These are phyloP conservation scores for Populus deltoides DNA, from an alignment of 345 rosid genomes.

Conservation along the genomic window DNA sequence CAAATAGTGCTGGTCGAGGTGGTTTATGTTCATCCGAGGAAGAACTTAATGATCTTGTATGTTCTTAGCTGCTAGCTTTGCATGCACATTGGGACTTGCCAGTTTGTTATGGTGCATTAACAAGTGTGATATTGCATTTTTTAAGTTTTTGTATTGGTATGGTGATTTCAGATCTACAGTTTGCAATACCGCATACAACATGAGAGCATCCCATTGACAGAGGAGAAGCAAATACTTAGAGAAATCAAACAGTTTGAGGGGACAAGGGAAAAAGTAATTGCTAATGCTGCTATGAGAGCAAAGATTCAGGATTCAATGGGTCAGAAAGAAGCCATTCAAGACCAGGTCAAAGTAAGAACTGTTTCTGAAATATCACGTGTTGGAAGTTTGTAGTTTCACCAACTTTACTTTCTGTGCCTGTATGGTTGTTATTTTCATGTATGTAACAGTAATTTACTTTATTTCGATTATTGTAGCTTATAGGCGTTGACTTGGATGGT, in stretches of 20 bases:
- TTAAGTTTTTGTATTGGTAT: slow-evolving; percentile 10
- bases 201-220: slow-evolving; percentile 79
- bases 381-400: slow-evolving; percentile 1
- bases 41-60: slow-evolving; percentile 77
- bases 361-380: neutral
- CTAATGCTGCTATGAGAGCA: slow-evolving; percentile 72
- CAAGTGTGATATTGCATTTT: neutral
- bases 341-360: slow-evolving; percentile 87
- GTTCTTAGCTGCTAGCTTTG: slow-evolving; percentile 20
- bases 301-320: slow-evolving; percentile 89
- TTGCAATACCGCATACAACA: slow-evolving; percentile 83
- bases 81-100: neutral
- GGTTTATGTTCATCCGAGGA: slow-evolving; percentile 85
- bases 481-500: slow-evolving; percentile 84
- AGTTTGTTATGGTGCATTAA: slow-evolving; percentile 5
- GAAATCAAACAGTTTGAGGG: slow-evolving; percentile 91
- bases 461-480: slow-evolving; percentile 49
- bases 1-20: slow-evolving; percentile 38
- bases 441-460: neutral
- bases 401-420: neutral
- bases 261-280: slow-evolving; percentile 87
- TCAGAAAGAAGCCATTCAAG: slow-evolving; percentile 78
- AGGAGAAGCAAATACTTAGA: slow-evolving; percentile 89
- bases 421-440: neutral
- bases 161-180: slow-evolving; percentile 64